Evolutionary conservation across 345 rosid species (phyloP).

Genomic region (Rhodamnia argentea): DNA sequence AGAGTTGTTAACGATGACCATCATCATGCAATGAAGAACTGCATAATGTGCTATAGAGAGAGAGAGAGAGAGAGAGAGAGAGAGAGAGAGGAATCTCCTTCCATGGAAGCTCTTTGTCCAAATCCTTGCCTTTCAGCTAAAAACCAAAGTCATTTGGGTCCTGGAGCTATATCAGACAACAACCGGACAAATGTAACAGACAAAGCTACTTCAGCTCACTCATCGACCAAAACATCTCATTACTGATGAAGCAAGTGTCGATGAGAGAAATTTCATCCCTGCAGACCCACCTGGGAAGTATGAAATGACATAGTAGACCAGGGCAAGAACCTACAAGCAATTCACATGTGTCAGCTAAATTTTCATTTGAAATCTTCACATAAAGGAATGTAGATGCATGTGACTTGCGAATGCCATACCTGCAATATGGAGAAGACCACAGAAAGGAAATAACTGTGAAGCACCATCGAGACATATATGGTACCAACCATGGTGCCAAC

Average conservation of each 20-base stretch:
- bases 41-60: neutral
- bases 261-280: constrained; percentile 47
- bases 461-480: constrained; percentile 84
- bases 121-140: neutral
- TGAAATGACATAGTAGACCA: constrained; percentile 59
- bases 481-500: constrained; percentile 85
- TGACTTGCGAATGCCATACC: constrained; percentile 23
- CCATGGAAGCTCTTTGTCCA: neutral
- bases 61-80: neutral
- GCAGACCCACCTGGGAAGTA: constrained; percentile 72
- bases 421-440: constrained; percentile 84
- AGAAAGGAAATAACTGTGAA: constrained; percentile 88
- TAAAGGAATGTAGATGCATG: neutral
- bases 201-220: neutral
- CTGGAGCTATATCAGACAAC: neutral
- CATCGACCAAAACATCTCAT: constrained; percentile 57
- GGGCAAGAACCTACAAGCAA: constrained; percentile 39
- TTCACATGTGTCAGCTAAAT: neutral
- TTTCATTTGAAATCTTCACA: neutral
- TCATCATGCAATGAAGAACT: neutral
- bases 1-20: neutral
- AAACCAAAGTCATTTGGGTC: neutral
- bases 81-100: neutral
- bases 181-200: neutral
- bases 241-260: constrained; percentile 44